phyloP scores from a whole-genome alignment of 139 green algal genomes.

The Yamagishiella unicocca region DNA sequence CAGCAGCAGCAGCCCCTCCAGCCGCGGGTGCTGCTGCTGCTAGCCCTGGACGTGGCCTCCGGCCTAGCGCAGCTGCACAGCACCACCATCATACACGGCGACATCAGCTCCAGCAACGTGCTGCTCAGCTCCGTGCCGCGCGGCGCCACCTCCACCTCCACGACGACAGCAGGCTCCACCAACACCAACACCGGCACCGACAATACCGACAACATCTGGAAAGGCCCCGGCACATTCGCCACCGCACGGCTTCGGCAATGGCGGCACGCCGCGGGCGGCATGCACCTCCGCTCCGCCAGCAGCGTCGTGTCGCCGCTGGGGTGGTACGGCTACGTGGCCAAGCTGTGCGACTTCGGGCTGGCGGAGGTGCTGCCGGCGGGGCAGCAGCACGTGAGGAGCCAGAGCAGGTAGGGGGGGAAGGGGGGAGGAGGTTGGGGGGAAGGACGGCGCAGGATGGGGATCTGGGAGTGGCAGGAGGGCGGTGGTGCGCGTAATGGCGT shows the following conservation, averaged over 20 bases:
- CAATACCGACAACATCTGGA: no score
- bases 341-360: constrained; percentile 25
- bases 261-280: not conserved
- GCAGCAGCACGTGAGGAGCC: not conserved
- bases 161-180: no score
- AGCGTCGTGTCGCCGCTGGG: not conserved
- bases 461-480: no score
- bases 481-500: not conserved
- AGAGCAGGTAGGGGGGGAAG: not conserved
- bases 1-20: not conserved
- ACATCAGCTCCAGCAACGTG: constrained; percentile 20
- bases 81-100: constrained; percentile 6
- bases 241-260: not conserved
- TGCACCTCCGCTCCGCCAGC: no score
- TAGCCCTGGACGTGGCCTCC: constrained; percentile 13
- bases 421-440: no score
- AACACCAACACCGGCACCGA: no score
- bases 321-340: constrained; percentile 11
- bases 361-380: constrained; percentile 27
- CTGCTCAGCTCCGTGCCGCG: not conserved
- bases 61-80: constrained; percentile 15
- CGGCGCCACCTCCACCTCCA: not conserved
- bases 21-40: constrained; percentile 13
- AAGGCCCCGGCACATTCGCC: no score
- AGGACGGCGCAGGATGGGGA: no score